phyloP scores from a whole-genome alignment of 306 rosid genomes.

The Sphenostylis stenocarpa region DNA sequence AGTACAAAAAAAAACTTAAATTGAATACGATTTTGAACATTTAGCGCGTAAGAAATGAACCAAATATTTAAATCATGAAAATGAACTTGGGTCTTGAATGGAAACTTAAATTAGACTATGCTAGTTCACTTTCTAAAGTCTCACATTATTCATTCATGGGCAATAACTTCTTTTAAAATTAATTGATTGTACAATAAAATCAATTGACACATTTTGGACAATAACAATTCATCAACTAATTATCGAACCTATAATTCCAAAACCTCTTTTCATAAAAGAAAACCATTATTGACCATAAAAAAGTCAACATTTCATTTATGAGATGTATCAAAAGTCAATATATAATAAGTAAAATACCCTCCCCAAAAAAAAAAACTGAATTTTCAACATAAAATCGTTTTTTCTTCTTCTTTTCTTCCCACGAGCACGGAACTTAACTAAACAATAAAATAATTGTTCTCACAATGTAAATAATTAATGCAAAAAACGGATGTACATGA shows the following conservation, averaged over 20 bases:
- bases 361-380: background rate
- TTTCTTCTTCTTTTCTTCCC: background rate
- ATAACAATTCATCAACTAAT: no score
- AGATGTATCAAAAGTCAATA: conserved; percentile 18
- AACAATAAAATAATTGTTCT: background rate
- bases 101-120: no score
- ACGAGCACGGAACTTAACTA: conserved; percentile 1
- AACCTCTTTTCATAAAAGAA: background rate
- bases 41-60: no score
- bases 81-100: no score
- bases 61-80: no score
- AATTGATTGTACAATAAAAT: no score
- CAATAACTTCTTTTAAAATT: no score
- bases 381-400: background rate
- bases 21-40: background rate
- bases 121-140: no score
- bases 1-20: background rate
- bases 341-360: background rate
- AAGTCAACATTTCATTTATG: background rate
- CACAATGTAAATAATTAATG: background rate
- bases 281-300: background rate
- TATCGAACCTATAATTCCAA: no score
- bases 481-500: background rate
- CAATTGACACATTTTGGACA: no score
- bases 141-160: no score